A percentile compares a stretch with the other conserved stretches of the same genome.
Conservation (phyloP, 345 rosid genomes). For the Salix koriyanagi region DNA sequence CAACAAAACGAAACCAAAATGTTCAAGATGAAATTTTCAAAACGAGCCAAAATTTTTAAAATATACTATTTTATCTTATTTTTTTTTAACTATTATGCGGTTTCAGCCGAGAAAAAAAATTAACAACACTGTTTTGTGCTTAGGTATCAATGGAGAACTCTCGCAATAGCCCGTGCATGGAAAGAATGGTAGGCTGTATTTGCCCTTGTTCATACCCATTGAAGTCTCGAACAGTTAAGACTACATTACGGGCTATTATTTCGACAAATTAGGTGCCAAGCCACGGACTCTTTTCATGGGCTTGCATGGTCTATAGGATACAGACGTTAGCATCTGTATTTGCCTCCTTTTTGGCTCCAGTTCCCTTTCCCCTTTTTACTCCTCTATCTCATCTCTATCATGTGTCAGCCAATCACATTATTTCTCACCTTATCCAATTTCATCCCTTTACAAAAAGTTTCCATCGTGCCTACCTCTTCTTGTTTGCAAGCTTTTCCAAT, state of each 20-base stretch:
- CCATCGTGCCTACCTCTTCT: not conserved
- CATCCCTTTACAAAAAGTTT: not conserved
- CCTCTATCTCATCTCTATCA: not conserved
- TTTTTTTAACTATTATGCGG: too few relatives aligned
- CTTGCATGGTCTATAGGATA: not conserved
- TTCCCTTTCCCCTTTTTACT: not conserved
- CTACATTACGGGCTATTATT: not conserved
- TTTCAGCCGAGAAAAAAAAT: too few relatives aligned
- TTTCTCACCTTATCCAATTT: constrained; percentile 4
- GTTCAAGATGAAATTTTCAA: fast-evolving
- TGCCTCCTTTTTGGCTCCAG: not conserved
- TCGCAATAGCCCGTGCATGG: not conserved
- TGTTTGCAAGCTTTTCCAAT: not conserved
- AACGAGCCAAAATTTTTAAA: too few relatives aligned
- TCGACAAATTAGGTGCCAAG: not conserved
- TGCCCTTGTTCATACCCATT: not conserved
- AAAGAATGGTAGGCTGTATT: not conserved
- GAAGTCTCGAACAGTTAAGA: too few relatives aligned
- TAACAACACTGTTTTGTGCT: too few relatives aligned
- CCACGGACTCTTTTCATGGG: not conserved
- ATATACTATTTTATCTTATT: fast-evolving
- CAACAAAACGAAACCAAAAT: fast-evolving
- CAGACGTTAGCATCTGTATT: not conserved
- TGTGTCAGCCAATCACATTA: not conserved
- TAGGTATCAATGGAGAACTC: not conserved